Conservation (phyloP, 192 early-diverging fungal genomes). For the Dispira parvispora region DNA sequence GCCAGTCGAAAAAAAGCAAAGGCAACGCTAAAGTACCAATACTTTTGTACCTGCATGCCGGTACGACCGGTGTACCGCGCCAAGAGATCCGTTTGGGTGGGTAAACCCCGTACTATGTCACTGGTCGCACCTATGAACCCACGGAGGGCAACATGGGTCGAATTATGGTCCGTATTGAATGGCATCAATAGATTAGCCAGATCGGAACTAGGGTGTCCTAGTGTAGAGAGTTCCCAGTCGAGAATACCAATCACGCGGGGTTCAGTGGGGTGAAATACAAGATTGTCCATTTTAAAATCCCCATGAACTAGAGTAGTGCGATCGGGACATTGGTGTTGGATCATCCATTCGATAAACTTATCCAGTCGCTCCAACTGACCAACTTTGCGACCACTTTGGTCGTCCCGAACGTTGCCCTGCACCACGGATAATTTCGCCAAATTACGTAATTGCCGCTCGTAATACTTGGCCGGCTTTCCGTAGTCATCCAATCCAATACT, state of each 20-base stretch:
- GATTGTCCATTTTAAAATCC: slow-evolving; percentile 77
- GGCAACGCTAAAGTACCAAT: slow-evolving; percentile 67
- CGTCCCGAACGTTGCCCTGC: slow-evolving; percentile 50
- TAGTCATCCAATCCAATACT: slow-evolving; percentile 50
- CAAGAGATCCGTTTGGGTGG: slow-evolving; percentile 37
- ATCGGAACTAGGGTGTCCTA: slow-evolving; percentile 84
- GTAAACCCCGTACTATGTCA: no score
- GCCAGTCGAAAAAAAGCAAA: slow-evolving; percentile 78
- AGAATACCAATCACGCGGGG: slow-evolving; percentile 68
- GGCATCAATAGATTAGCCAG: slow-evolving; percentile 71
- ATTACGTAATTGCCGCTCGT: slow-evolving; percentile 66
- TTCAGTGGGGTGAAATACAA: slow-evolving; percentile 60
- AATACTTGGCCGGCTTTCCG: slow-evolving; percentile 54
- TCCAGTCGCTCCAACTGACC: slow-evolving; percentile 50
- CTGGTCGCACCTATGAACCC: slow-evolving; percentile 37
- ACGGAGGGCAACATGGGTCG: slow-evolving; percentile 14
- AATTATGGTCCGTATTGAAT: slow-evolving; percentile 28
- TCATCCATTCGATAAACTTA: slow-evolving; percentile 62
- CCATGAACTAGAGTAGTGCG: slow-evolving; percentile 77
- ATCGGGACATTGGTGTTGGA: slow-evolving; percentile 43
- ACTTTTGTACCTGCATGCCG: slow-evolving; percentile 50
- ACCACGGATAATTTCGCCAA: slow-evolving; percentile 40
- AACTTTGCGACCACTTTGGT: slow-evolving; percentile 29
- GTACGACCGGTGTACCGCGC: slow-evolving; percentile 47
- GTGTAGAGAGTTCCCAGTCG: slow-evolving; percentile 85